phyloP scores from a whole-genome alignment of 371 early-diverging fungal genomes.

The Capillidium rhysosporum region DNA sequence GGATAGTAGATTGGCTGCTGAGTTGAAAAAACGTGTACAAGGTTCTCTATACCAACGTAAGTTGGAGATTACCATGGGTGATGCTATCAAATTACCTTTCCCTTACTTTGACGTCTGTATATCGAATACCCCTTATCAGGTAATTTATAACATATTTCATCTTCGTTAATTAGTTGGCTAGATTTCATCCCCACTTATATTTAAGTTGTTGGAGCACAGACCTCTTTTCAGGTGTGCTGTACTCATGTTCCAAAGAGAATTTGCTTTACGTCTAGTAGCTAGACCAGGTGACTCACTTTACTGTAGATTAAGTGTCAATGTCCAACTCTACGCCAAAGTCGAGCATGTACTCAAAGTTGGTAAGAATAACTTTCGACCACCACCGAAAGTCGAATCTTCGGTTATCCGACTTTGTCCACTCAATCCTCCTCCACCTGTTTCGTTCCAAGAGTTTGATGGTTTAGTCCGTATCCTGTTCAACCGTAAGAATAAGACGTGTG shows the following conservation, averaged over 20 bases:
- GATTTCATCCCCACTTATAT: slow-evolving; percentile 90
- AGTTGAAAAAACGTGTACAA: slow-evolving; percentile 93
- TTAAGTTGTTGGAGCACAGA: slow-evolving; percentile 91
- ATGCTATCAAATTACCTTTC: slow-evolving; percentile 90
- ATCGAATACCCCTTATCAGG: slow-evolving; percentile 99
- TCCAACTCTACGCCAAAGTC: slow-evolving; percentile 93
- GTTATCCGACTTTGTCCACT: slow-evolving; percentile 92
- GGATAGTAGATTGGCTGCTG: slow-evolving; percentile 95
- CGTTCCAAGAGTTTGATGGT: slow-evolving; percentile 96
- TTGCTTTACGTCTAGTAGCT: slow-evolving; percentile 94
- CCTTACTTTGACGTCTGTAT: slow-evolving; percentile 99
- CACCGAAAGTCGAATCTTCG: slow-evolving; percentile 96
- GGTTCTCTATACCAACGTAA: slow-evolving; percentile 70
- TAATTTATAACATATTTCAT: slow-evolving; percentile 10
- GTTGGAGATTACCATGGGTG: slow-evolving; percentile 92
- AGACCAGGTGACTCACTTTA: slow-evolving; percentile 88
- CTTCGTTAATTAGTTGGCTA: slow-evolving; percentile 1
- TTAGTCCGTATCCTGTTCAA: slow-evolving; percentile 86
- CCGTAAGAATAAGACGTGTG: slow-evolving; percentile 93
- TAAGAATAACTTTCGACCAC: slow-evolving; percentile 97
- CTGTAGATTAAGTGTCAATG: slow-evolving; percentile 91
- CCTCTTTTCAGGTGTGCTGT: slow-evolving; percentile 80
- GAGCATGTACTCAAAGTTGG: slow-evolving; percentile 95
- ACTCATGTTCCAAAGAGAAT: slow-evolving; percentile 99
- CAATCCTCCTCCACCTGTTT: slow-evolving; percentile 84